Percentiles rank a stretch among this genome's conserved stretches.
phyloP scores from a whole-genome alignment of 208 protist genomes.

The Trypanosoma caninum region DNA sequence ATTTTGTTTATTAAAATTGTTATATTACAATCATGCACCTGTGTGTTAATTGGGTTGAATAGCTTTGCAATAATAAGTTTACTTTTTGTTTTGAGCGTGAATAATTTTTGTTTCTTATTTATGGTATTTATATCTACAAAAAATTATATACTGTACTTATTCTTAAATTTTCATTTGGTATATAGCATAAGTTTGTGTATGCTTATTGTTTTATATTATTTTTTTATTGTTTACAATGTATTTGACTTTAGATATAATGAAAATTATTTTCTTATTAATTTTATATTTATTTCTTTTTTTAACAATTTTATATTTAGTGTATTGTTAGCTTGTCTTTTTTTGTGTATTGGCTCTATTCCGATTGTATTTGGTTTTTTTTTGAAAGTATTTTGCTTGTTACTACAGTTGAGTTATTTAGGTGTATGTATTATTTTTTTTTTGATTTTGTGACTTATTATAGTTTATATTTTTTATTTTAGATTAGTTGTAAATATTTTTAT shows the following conservation, averaged over 20 bases:
- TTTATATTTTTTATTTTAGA: slow-evolving; percentile 91
- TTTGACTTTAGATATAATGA: slow-evolving; percentile 90
- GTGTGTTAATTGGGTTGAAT: slow-evolving; percentile 75
- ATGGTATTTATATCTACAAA: slow-evolving; percentile 80
- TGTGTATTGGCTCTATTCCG: slow-evolving; percentile 83
- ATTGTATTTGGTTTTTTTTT: slow-evolving; percentile 88
- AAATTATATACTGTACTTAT: slow-evolving; percentile 90
- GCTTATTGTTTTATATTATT: slow-evolving; percentile 76
- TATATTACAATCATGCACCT: slow-evolving; percentile 68
- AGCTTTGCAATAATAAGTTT: slow-evolving; percentile 82
- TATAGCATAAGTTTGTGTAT: slow-evolving; percentile 77
- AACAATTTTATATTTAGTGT: slow-evolving; percentile 75
- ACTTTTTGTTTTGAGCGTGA: slow-evolving; percentile 82
- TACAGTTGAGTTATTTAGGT: slow-evolving; percentile 70
- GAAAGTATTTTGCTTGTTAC: slow-evolving; percentile 78
- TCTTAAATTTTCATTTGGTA: slow-evolving; percentile 86
- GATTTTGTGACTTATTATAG: slow-evolving; percentile 72
- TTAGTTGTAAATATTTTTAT: slow-evolving; percentile 86
- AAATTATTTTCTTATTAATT: slow-evolving; percentile 90
- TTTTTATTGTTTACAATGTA: slow-evolving; percentile 88
- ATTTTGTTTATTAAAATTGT: slow-evolving; percentile 82
- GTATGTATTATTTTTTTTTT: slow-evolving; percentile 82
- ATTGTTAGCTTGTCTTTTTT: slow-evolving; percentile 69
- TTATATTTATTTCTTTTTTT: slow-evolving; percentile 90
- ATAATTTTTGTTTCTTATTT: slow-evolving; percentile 90